Base-by-base conservation (phyloP, 2,329 filamentous ascomycete genomes). In the Trichophyton verrucosum region DNA sequence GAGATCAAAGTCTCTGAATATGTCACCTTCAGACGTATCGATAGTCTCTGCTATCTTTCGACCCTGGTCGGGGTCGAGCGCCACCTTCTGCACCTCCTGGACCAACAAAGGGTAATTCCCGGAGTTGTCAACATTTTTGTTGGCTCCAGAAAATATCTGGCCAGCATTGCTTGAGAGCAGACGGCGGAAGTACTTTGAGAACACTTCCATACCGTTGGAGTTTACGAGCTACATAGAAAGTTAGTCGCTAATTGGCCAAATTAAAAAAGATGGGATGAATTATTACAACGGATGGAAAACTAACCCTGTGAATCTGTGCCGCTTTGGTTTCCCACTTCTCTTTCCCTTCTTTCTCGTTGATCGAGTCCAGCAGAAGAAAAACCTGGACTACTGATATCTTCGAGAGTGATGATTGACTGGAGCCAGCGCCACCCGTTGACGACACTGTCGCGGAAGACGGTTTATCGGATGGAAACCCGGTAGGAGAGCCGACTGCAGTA, bases 171-270 rank as follows among this genome's bases (percentile, higher is more conserved):
- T 86, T 75, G 87, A 88, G 71, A 99, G 84, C 73, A 97, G 81
- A 76, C 92, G 89, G 75, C 90, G 86, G 76, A 99, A 95, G 76
- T 94, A 96, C 80, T 91, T 95, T 63, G 89, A 86, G 74, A 91
- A 96, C 72, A 96, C 91, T 81, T 99, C 95, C 92, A 99, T 99
- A 72, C 91, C 91, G 91, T 95, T 87, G 70, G 92, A 91, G 84
- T 96, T 87, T 78, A 97, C 87, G 74, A 97, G 86, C 89, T 96
- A 65, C 20, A 27, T 27, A 59, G 36, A n/a, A 51, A 60, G 42
- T 7, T 17, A 38, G n/a, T 40, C 13, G 17, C n/a, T 46, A 8
- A 38, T 47, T 47, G 6, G 44, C 5, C 17, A 33, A 46, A 33
- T 17, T 30, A 2, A 30, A n/a, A 7, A 33, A 38, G 3, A 20